Percentiles rank a stretch among this genome's conserved stretches.
Conservation (phyloP, 148 eudicot species). For the Arctostaphylos glauca region DNA sequence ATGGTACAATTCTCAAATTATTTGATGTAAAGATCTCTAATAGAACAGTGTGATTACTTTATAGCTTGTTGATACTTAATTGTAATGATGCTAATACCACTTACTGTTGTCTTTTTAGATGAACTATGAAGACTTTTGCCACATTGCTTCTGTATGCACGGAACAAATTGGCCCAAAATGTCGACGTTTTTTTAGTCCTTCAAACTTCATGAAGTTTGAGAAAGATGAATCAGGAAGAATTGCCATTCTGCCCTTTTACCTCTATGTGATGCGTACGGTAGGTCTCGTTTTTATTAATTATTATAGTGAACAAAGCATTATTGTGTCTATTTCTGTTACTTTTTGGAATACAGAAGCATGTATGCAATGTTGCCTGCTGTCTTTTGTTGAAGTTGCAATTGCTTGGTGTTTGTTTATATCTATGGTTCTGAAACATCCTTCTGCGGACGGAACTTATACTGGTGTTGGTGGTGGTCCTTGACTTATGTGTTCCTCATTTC, state of each 20-base stretch:
- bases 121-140: constrained; percentile 99
- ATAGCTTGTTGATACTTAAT: neutral
- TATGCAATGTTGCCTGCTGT: neutral
- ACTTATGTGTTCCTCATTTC: neutral
- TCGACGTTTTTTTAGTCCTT: constrained; percentile 94
- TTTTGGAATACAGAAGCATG: neutral
- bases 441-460: neutral
- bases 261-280: constrained; percentile 99
- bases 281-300: constrained; percentile 15
- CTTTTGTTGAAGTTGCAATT: no score
- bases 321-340: neutral
- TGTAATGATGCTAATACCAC: constrained; percentile 14
- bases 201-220: constrained; percentile 99
- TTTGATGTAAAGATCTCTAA: neutral
- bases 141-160: constrained; percentile 97
- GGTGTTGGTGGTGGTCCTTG: neutral
- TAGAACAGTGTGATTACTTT: neutral
- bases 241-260: constrained; percentile 95
- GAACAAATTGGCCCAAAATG: constrained; percentile 99
- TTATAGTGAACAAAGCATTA: neutral
- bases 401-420: neutral
- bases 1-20: neutral
- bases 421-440: neutral
- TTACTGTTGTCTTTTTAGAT: constrained; percentile 47
- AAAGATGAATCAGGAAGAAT: constrained; percentile 98